These are phyloP conservation scores for Hypsizygus marmoreus DNA, from an alignment of 768 basidiomycete genomes.

Conservation along the genomic window DNA sequence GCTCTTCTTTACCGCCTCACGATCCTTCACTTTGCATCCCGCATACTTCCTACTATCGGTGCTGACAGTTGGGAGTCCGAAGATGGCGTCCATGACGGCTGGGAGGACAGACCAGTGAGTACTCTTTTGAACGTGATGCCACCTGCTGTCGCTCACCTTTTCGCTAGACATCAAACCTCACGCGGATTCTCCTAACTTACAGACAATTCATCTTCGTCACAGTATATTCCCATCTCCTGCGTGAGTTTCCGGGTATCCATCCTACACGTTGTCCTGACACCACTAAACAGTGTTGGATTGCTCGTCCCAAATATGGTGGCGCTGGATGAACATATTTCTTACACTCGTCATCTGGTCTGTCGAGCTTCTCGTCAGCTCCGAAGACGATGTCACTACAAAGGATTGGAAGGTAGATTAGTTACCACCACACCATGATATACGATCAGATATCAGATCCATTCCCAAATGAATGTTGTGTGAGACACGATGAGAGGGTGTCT, in stretches of 20 bases:
- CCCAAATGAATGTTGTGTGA: too few relatives aligned
- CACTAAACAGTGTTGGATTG: conserved; percentile 69
- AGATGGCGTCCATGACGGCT: conserved; percentile 59
- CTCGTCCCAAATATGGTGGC: conserved; percentile 92
- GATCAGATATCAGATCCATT: too few relatives aligned
- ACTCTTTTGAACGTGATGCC: not conserved
- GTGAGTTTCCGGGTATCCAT: conserved; percentile 47
- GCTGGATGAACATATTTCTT: conserved; percentile 90
- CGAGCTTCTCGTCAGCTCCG: conserved; percentile 78
- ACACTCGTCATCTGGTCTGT: conserved; percentile 82
- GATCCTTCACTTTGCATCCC: conserved; percentile 79
- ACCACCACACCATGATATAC: too few relatives aligned
- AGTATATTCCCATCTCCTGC: conserved; percentile 83
- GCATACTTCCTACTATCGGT: conserved; percentile 83
- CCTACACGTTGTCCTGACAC: not conserved
- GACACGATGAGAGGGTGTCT: too few relatives aligned
- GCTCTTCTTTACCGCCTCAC: conserved; percentile 79
- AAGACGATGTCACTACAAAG: conserved; percentile 63
- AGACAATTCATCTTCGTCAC: conserved; percentile 83
- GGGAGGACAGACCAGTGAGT: conserved; percentile 75
- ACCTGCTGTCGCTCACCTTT: conserved; percentile 8
- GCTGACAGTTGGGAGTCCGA: conserved; percentile 78
- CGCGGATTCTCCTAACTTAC: conserved; percentile 76
- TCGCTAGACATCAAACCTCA: conserved; percentile 71
- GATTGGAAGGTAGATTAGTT: conserved; percentile 79